Evolutionary conservation across 2,329 filamentous ascomycete genomes (phyloP).

Genomic region (Cercospora nicotianae): DNA sequence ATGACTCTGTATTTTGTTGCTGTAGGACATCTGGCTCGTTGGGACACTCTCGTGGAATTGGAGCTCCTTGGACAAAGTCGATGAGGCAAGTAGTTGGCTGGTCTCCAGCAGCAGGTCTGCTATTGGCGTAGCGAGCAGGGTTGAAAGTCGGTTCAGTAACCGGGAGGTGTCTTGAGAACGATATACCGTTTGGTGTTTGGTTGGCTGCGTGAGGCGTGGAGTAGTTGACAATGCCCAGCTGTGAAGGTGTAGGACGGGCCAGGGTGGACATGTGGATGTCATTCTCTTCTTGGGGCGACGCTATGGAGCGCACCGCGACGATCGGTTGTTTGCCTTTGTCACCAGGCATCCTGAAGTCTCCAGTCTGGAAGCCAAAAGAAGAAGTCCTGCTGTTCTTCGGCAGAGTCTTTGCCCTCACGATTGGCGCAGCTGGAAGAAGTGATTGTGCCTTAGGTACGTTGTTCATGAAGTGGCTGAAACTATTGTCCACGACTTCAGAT

Average conservation of each 20-base stretch:
- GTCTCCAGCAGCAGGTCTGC: not conserved
- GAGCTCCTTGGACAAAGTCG: not conserved
- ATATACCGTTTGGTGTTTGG: not conserved
- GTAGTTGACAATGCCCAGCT: not conserved
- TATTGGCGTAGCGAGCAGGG: not conserved
- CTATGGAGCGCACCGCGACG: not conserved
- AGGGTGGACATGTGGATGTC: not conserved
- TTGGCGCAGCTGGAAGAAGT: not conserved
- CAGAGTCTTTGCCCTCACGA: not conserved
- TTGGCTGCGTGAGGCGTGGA: not conserved
- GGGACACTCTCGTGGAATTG: not conserved
- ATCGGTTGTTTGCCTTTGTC: not conserved
- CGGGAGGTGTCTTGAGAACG: not conserved
- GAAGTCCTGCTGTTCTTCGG: not conserved
- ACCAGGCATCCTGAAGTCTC: not conserved
- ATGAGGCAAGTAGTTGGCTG: not conserved
- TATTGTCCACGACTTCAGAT: conserved; percentile 1
- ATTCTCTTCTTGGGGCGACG: not conserved
- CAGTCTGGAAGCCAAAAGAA: not conserved
- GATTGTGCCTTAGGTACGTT: not conserved
- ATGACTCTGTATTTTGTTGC: not conserved
- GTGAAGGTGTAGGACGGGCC: not conserved
- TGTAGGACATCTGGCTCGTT: not conserved
- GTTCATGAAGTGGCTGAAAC: not conserved
- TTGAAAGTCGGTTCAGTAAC: not conserved